A percentile compares a stretch with the other conserved stretches of the same genome.
These are phyloP conservation scores for Aphanomyces astaci DNA, from an alignment of 352 stramenopile genomes.

Conservation along the genomic window DNA sequence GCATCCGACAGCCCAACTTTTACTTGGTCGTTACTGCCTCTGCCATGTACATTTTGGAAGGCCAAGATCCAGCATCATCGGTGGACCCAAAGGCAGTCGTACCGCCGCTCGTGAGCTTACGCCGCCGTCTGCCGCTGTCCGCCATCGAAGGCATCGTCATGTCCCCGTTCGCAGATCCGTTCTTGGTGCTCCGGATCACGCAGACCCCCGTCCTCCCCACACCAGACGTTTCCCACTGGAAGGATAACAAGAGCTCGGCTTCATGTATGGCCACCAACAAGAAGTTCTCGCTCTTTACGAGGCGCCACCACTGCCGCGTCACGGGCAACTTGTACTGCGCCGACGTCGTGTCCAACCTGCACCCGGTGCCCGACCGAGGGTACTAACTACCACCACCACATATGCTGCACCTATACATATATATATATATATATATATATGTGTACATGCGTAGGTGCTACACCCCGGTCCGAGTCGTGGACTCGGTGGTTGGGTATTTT, in stretches of 20 bases:
- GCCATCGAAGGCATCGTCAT: conserved; percentile 69
- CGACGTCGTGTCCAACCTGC: conserved; percentile 69
- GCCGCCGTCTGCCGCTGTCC: conserved; percentile 49
- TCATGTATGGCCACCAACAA: conserved; percentile 79
- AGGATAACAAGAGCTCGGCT: conserved; percentile 76
- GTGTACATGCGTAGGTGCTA: conserved; percentile 29
- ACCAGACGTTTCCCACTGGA: conserved; percentile 74
- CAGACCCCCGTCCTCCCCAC: conserved; percentile 40
- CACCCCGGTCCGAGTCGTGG: conserved; percentile 64
- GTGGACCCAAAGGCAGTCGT: not conserved
- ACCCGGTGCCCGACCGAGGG: conserved; percentile 68
- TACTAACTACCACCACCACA: conserved; percentile 26
- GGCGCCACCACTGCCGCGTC: conserved; percentile 81
- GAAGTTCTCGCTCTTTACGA: conserved; percentile 84
- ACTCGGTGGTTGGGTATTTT: conserved; percentile 70
- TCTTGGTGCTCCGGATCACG: conserved; percentile 60
- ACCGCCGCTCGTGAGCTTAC: conserved; percentile 56
- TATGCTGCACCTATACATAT: no score
- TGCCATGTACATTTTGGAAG: conserved; percentile 74
- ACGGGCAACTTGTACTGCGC: conserved; percentile 82
- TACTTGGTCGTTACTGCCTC: conserved; percentile 64
- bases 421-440: no score
- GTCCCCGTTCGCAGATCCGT: conserved; percentile 74
- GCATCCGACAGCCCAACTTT: conserved; percentile 31
- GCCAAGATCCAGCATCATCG: conserved; percentile 33